These are phyloP conservation scores for Ascochyta koolunga DNA, from an alignment of 2,329 filamentous ascomycete genomes.

Conservation along the genomic window DNA sequence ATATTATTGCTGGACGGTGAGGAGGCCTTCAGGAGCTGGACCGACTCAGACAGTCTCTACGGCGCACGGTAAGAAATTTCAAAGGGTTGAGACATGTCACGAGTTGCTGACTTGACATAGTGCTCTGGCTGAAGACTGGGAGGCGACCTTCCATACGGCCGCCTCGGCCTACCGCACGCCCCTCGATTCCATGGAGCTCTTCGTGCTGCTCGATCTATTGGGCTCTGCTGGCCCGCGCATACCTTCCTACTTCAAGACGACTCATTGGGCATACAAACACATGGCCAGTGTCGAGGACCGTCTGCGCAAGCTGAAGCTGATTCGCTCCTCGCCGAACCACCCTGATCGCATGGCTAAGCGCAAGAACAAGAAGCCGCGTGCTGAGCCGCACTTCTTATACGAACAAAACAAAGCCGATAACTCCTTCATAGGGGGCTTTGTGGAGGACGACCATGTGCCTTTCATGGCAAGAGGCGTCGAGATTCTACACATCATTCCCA, in stretches of 20 bases:
- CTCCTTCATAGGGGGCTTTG: slow-evolving; percentile 60
- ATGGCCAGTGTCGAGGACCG: slow-evolving; percentile 78
- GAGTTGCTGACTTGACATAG: slow-evolving; percentile 27
- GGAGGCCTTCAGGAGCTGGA: slow-evolving; percentile 87
- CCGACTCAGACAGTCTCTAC: slow-evolving; percentile 82
- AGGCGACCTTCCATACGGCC: slow-evolving; percentile 69
- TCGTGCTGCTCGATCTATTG: slow-evolving; percentile 87
- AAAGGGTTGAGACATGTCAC: not conserved
- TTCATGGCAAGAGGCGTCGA: slow-evolving; percentile 90
- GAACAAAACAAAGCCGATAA: slow-evolving; percentile 59
- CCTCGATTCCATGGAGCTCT: slow-evolving; percentile 82
- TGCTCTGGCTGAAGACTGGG: slow-evolving; percentile 84
- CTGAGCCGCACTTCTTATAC: slow-evolving; percentile 63
- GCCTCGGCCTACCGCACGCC: slow-evolving; percentile 76
- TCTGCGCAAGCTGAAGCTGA: slow-evolving; percentile 69
- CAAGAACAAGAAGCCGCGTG: slow-evolving; percentile 36
- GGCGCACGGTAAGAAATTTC: slow-evolving; percentile 72
- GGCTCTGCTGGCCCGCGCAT: slow-evolving; percentile 72
- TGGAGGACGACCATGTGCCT: slow-evolving; percentile 92
- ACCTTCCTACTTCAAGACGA: slow-evolving; percentile 87
- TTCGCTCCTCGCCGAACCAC: slow-evolving; percentile 67
- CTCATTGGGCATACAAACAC: slow-evolving; percentile 89
- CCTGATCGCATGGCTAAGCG: slow-evolving; percentile 48
- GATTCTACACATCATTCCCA: slow-evolving; percentile 88
- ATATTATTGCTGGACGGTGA: slow-evolving; percentile 92